Evolutionary conservation across 352 stramenopile genomes (phyloP).

Genomic region (Plasmopara muralis): DNA sequence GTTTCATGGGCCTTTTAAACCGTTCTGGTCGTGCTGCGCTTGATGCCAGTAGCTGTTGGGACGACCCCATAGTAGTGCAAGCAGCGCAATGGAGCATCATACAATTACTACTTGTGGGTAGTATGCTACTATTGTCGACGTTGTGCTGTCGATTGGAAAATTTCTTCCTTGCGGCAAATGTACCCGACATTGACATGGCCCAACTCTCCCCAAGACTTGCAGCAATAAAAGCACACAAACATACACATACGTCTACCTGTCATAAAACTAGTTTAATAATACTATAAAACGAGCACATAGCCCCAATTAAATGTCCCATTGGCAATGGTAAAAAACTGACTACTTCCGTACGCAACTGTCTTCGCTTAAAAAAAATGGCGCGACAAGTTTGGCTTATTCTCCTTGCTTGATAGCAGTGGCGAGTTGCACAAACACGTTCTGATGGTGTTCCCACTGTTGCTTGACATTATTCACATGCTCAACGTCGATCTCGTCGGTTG

Average conservation of each 20-base stretch:
- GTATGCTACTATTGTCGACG: constrained; percentile 33
- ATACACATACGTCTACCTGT: too few species aligned
- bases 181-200: constrained; percentile 25
- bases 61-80: constrained; percentile 6
- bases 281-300: neutral
- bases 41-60: constrained; percentile 3
- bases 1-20: constrained; percentile 12
- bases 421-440: constrained; percentile 65
- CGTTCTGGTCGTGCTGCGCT: neutral
- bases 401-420: constrained; percentile 72
- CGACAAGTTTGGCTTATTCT: too few species aligned
- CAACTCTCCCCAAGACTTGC: constrained; percentile 31
- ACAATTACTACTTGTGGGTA: constrained; percentile 30
- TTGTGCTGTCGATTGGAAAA: constrained; percentile 52
- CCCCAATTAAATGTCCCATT: too few species aligned
- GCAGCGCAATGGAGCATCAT: constrained; percentile 18
- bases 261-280: neutral
- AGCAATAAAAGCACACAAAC: neutral
- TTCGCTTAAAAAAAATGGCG: too few species aligned
- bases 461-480: constrained; percentile 35
- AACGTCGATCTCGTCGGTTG: constrained; percentile 14
- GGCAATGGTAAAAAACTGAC: neutral
- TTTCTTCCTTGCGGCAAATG: constrained; percentile 33
- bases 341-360: neutral
- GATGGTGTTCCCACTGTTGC: constrained; percentile 52